Conservation (phyloP, 768 basidiomycete genomes). For the Russula ochroleuca region DNA sequence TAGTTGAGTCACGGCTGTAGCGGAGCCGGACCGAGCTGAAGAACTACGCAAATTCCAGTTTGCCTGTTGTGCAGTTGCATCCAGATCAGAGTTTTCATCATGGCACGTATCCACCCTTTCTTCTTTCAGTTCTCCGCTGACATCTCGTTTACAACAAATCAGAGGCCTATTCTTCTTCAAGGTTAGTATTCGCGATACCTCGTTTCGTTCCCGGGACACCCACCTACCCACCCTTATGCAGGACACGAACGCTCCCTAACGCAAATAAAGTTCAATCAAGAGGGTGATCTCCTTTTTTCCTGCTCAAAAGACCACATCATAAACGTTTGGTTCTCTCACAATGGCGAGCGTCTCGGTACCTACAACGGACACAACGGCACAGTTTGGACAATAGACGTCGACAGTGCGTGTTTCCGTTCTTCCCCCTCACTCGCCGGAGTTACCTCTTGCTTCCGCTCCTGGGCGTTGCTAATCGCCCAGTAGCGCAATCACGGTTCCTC, state of each 20-base stretch:
- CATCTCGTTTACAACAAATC: not conserved
- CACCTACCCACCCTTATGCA: constrained; percentile 32
- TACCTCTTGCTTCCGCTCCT: not conserved
- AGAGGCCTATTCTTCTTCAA: constrained; percentile 21
- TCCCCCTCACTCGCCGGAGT: not conserved
- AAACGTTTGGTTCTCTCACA: constrained; percentile 96
- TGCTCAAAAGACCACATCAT: constrained; percentile 94
- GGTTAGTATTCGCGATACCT: not conserved
- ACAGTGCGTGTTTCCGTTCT: constrained; percentile 55
- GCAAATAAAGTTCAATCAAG: constrained; percentile 95
- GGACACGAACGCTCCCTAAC: constrained; percentile 97
- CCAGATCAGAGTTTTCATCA: not conserved
- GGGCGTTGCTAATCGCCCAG: not conserved
- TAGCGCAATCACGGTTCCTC: constrained; percentile 80
- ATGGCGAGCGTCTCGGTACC: constrained; percentile 95
- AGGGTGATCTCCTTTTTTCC: constrained; percentile 94
- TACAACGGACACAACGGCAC: constrained; percentile 95
- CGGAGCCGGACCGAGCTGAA: no score
- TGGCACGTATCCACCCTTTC: not conserved
- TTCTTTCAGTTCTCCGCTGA: not conserved
- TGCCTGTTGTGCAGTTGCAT: no score
- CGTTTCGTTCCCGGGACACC: not conserved
- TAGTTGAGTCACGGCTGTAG: no score
- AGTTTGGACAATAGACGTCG: constrained; percentile 95
- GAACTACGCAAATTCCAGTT: no score